Evolutionary conservation across 2,329 filamentous ascomycete species (phyloP), one percentile per base, ranked within the genome.

Genomic region (Boeremia exigua): DNA sequence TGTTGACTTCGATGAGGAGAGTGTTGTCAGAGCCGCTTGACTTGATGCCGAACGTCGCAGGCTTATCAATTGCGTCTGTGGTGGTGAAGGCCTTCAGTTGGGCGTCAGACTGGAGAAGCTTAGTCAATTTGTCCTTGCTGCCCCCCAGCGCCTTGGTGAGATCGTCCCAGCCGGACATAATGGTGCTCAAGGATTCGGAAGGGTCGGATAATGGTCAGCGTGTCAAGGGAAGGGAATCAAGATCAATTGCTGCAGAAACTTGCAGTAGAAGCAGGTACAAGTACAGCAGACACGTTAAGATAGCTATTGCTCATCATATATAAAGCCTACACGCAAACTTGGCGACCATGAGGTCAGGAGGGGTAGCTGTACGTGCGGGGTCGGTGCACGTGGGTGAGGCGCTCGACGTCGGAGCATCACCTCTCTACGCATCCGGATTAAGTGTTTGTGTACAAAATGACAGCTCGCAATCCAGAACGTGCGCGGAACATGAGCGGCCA

Each of bases 81-180:
- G 67, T 70, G 4, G 69, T 72, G 51, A 76, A 75, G 8, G 73
- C 71, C 23, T 73, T 71, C 45, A 75, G 66, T 53, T 73, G 70
- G 23, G 46, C 57, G 33, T 76, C 73, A 32, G 70, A 72, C 15
- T 69, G 54, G 27, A 75, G 67, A 39, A 74, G 68, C 54, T 70
- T 42, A 23, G 66, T 58, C 39, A 75, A 57, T 60, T 72, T 68
- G 48, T 64, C 64, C n/a, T 68, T 62, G 60, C 64, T 70, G 7
- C 66, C 68, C 48, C 70, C 66, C 12, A 75, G 64, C 3, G 71
- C 71, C 25, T 53, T 60, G 10, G 71, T 64, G 10, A 76, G 63
- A 48, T 76, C 73, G 29, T 68, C 64, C 72, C 72, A 76, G 51
- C 55, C 60, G 44, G 68, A 57, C 70, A 73, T 73, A 43, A 37